Percentiles rank a stretch among this genome's conserved stretches.
Evolutionary conservation across 1,284 basidiomycete genomes (phyloP).

Genomic region (Rhodotorula sp.): DNA sequence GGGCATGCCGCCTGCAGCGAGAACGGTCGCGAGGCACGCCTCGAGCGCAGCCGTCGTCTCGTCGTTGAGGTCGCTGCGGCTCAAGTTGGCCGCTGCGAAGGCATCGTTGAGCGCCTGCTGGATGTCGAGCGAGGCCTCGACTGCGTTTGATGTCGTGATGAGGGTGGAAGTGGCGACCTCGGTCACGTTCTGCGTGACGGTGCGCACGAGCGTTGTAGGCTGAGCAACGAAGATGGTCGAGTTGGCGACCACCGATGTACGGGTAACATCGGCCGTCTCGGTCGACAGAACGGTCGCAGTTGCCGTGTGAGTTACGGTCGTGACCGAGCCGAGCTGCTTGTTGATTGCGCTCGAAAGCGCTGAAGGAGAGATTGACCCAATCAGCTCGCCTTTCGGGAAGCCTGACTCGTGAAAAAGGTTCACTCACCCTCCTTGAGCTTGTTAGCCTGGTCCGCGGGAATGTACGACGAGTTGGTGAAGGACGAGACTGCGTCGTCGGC

Average conservation of each 20-base stretch:
- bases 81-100: conserved; percentile 41
- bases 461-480: conserved; percentile 29
- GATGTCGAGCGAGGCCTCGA: conserved; percentile 40
- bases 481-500: conserved; percentile 33
- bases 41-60: conserved; percentile 35
- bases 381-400: background rate
- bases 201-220: conserved; percentile 25
- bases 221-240: conserved; percentile 27
- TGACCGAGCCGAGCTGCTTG: conserved; percentile 29
- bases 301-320: conserved; percentile 20
- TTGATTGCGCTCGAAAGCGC: conserved; percentile 35
- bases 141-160: conserved; percentile 14
- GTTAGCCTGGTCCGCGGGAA: conserved; percentile 30
- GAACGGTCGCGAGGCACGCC: conserved; percentile 36
- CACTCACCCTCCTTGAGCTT: conserved; percentile 29
- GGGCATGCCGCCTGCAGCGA: conserved; percentile 41
- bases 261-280: conserved; percentile 22
- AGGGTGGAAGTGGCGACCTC: conserved; percentile 20
- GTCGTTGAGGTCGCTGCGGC: conserved; percentile 27
- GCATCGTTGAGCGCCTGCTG: conserved; percentile 42
- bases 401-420: background rate
- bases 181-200: conserved; percentile 19
- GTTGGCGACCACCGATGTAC: conserved; percentile 32
- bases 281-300: conserved; percentile 16
- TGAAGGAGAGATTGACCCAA: background rate